Base-by-base conservation (phyloP, 2,329 filamentous ascomycete genomes). In the Microdochium trichocladiopsis region DNA sequence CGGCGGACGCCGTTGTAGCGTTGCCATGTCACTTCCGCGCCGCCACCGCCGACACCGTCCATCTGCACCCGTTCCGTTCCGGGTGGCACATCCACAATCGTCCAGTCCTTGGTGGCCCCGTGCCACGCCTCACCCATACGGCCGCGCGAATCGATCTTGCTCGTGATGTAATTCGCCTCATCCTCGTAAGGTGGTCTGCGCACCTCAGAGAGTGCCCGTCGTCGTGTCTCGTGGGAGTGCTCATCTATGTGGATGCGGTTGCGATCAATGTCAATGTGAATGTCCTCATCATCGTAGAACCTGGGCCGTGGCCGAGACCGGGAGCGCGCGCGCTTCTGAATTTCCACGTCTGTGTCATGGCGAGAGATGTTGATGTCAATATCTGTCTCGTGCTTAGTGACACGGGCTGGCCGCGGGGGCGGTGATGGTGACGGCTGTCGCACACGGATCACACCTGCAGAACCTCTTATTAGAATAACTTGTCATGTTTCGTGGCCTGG, bases 41-140 rank as follows among this genome's bases (percentile, higher is more conserved):
- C 76, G n/a, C 77, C 87, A 48, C 87, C 88, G 21, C 88, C 88
- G 23, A 82, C 77, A 51, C 89, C 88, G 59, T 94, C 88, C 86
- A 94, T 87, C 51, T 81, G 80, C n/a, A 94, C 86, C 41, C 86
- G 82, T 70, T 89, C 86, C 0, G 89, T 93, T 53, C 90, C 90
- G 0, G 90, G 88, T 1, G 89, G 90, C 37, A 95, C 86, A 68
- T 95, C 90, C 36, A 95, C 79, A 56, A 95, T 87, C 51, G 82
- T 79, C 89, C 90, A 95, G 62, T 84, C 87, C 57, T 82, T 84
- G 33, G 87, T 90, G 18, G 82, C 84, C 50, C 88, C 88, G 60
- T 87, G 81, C 66, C 79, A 84, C 22, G 86, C 88, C 68, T 93
- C 89, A 50, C 87, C 87, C 62, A 85, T 79, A 56, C 81, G 82